Evolutionary conservation across 129 eudicot genomes (phyloP), one percentile per base, ranked within the genome.

Genomic region (Sambucus nigra): DNA sequence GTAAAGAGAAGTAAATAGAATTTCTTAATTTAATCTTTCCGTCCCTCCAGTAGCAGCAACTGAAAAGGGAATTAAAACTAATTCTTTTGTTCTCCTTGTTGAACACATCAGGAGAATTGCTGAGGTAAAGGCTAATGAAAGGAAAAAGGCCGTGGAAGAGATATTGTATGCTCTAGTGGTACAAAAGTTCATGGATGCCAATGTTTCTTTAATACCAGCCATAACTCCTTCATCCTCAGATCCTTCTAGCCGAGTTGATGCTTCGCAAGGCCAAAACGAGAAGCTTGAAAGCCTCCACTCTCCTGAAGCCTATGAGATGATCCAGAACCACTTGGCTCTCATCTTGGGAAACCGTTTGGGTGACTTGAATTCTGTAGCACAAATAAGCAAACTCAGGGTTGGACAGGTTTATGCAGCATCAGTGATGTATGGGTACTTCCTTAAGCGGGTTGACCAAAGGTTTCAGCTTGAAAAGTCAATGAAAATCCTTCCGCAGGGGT

Each of bases 351-450:
- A 73, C 25, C 83, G 87, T 1, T 26, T 67, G 9, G 70, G 72
- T 12, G 94, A 83, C 50, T 58, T 80, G 1, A 50, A 70, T 19
- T 76, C 94, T 0, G 49, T 87, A 9, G 81, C 94, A 1, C 82
- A 80, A 62, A 75, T 88, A 42, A 88, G 87, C 80, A 88, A 83
- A 64, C 77, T 83, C 18, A 66, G 88, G 69, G 89, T 87, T 32
- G 96, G 94, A 4, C 94, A 83, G 60, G 88, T 83, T 25, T 87
- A 87, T 25, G 96, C 96, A 16, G 96, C 96, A 25, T 87, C 96
- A 2, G 76, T 88, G 10, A 83, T 87, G 94, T 87, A 79, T 16
- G 94, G 96, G 2, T 83, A 83, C 67, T 87, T 87, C 69, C 89
- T 87, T 13, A 87, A 74, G 68, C 78, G 89, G 42, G 74, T 87